Conservation (phyloP, 2,329 filamentous ascomycete species). For the Mollisiaceae sp. region DNA sequence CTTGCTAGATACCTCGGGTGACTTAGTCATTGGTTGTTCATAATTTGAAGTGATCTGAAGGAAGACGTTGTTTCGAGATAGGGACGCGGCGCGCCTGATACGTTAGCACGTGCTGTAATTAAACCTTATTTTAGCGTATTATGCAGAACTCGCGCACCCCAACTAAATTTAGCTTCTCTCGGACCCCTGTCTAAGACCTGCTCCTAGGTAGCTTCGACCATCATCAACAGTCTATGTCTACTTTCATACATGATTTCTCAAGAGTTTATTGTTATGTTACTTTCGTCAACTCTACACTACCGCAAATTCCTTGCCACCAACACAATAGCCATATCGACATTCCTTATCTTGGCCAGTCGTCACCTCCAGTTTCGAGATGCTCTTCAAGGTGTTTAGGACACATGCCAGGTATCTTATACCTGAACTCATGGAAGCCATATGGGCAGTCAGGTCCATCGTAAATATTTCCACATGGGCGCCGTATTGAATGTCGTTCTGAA, state of each 20-base stretch:
- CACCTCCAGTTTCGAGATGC: conserved; percentile 3
- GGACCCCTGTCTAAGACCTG: no score
- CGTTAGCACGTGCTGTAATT: not conserved
- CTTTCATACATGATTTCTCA: not conserved
- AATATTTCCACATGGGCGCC: not conserved
- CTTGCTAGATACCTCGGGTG: not conserved
- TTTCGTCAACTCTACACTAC: not conserved
- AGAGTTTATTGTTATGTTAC: not conserved
- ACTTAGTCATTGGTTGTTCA: not conserved
- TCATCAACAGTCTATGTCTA: not conserved
- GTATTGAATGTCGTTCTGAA: not conserved
- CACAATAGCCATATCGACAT: not conserved
- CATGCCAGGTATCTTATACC: not conserved
- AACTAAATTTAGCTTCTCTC: not conserved
- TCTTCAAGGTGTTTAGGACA: conserved; percentile 1
- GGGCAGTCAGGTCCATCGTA: not conserved
- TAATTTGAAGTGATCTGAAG: not conserved
- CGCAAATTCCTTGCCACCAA: not conserved
- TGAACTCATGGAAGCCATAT: not conserved
- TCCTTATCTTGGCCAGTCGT: not conserved
- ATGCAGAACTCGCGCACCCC: not conserved
- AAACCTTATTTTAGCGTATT: not conserved
- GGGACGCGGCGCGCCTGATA: not conserved
- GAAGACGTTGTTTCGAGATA: not conserved
- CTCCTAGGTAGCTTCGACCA: no score